Conservation (phyloP, 2,329 filamentous ascomycete genomes). For the Rutstroemia sp. region DNA sequence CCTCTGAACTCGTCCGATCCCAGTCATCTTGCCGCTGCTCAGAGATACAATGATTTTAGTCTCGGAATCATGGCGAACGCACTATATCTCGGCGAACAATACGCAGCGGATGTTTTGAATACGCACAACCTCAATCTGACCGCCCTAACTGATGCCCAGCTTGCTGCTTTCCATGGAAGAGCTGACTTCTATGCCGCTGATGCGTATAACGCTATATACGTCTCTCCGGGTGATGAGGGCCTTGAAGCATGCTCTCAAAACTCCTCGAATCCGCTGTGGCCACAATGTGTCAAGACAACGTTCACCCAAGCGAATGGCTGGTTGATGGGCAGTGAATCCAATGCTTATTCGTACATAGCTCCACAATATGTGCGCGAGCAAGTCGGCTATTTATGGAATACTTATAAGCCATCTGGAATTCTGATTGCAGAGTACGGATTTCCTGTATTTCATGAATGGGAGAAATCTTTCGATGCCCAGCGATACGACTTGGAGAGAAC, state of each 20-base stretch:
- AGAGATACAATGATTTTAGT: conserved; percentile 33
- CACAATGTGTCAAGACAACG: conserved; percentile 21
- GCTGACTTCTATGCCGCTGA: conserved; percentile 49
- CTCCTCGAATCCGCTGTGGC: conserved; percentile 33
- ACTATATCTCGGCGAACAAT: conserved; percentile 6
- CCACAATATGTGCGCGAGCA: not conserved
- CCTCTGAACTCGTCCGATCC: conserved; percentile 32
- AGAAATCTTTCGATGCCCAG: not conserved
- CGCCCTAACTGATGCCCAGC: conserved; percentile 12
- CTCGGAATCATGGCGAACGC: conserved; percentile 27
- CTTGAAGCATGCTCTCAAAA: conserved; percentile 35
- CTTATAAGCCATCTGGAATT: not conserved
- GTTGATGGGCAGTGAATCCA: not conserved
- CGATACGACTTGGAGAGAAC: conserved; percentile 30
- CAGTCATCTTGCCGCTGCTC: conserved; percentile 17
- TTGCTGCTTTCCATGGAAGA: conserved; percentile 23
- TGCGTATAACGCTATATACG: conserved; percentile 46
- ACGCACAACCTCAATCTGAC: conserved; percentile 28
- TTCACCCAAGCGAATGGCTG: not conserved
- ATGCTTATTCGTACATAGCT: not conserved
- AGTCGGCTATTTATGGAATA: not conserved
- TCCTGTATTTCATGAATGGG: not conserved
- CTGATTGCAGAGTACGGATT: not conserved
- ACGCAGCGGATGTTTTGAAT: conserved; percentile 22
- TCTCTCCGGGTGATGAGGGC: conserved; percentile 35